Evolutionary conservation across 2,329 filamentous ascomycete species (phyloP).

Genomic region (Penicillium sumatraense): DNA sequence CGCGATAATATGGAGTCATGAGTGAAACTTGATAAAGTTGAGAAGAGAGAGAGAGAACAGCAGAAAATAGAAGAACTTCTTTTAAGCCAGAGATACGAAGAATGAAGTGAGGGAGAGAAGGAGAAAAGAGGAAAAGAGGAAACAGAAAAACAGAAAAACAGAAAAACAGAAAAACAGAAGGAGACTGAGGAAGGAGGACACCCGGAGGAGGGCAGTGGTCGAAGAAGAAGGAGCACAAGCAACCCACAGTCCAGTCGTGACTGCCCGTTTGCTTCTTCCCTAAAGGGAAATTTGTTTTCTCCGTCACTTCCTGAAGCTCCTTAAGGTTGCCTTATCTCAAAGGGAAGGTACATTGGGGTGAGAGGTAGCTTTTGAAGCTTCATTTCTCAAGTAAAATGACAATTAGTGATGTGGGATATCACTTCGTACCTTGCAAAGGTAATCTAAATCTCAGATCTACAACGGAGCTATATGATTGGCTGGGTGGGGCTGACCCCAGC

Average conservation of each 20-base stretch:
- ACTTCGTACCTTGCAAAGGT: no score
- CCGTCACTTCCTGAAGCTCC: no score
- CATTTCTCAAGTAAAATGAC: no score
- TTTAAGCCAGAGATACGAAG: no score
- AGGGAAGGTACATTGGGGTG: background rate
- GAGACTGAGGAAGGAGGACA: no score
- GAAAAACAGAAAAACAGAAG: background rate
- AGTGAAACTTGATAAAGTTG: background rate
- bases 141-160: background rate
- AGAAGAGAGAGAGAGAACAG: background rate
- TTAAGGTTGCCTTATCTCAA: no score
- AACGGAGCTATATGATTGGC: conserved; percentile 11
- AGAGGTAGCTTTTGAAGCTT: no score
- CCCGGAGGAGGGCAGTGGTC: background rate
- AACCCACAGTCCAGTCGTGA: no score
- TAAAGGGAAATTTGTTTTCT: no score
- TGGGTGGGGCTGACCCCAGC: background rate
- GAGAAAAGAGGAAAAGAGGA: background rate
- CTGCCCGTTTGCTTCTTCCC: no score
- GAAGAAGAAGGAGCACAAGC: background rate
- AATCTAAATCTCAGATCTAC: conserved; percentile 3
- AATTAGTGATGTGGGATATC: no score
- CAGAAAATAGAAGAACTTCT: background rate
- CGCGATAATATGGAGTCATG: background rate
- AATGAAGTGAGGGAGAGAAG: background rate